Evolutionary conservation across 176 grass and related monocot species (phyloP), one percentile per base, ranked within the genome.

Genomic region (Carex scoparia): DNA sequence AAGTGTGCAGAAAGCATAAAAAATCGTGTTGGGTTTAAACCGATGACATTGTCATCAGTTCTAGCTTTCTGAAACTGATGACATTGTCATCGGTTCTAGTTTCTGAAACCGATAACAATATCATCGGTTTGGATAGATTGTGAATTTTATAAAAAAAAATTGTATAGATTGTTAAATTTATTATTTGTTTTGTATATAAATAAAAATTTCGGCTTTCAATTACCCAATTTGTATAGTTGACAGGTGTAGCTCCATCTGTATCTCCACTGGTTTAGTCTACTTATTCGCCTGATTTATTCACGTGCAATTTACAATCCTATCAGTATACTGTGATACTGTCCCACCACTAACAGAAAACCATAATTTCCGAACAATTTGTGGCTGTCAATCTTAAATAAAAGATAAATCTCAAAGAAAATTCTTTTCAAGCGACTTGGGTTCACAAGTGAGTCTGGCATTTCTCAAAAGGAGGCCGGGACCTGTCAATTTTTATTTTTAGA

Each of bases 331-430:
- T 35, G 38, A 31, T 63, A 10, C 4, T 63, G 60, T 35, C 58
- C 79, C 60, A n/a, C 79, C 79, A 64, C 58, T 81, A 63, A 81
- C 79, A 63, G 79, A 81, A 44, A 81, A 28, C 79, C 79, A 16
- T 32, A 65, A 46, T 42, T 55, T 63, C 27, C 31, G 10, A 14
- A 58, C 5, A 48, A 42, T 64, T 44, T 42, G 38, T 40, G 33
- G 30, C 4, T 55, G 35, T 61, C 35, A 81, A 81, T 65, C 11
- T 42, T 14, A 5, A 46, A 46, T 23, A 46, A 46, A 46, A 46
- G 0, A 46, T 5, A 46, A 46, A 8, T 46, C 1, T 65, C 13
- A 67, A 46, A 65, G 40, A 44, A 33, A 46, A n/a, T 83, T 83
- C 16, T 4, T 68, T 2, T 14, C 4, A 83, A 7, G 8, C 10